Percentiles rank a stretch among this genome's conserved stretches.
These are phyloP conservation scores for Fusarium oxysporum DNA, from an alignment of 2,329 filamentous ascomycete species.

Conservation along the genomic window DNA sequence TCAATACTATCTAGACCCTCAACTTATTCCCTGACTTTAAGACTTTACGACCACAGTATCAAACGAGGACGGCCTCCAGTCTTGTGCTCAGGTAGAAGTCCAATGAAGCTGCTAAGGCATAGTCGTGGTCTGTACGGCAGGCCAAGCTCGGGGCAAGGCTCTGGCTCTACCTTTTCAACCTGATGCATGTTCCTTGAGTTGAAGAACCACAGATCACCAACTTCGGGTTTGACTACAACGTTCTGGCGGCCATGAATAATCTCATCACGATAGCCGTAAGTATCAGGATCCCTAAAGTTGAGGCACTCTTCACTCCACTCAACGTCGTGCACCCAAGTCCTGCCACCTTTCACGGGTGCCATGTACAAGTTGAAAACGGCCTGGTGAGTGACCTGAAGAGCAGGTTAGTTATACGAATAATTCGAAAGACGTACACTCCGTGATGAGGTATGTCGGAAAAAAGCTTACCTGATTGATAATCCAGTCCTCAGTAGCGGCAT, in stretches of 20 bases:
- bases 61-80: not conserved
- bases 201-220: constrained; percentile 1
- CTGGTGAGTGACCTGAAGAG: not conserved
- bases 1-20: not conserved
- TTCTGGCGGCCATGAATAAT: not conserved
- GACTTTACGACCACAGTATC: not conserved
- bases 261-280: not conserved
- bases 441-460: accelerated
- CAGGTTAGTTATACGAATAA: not conserved
- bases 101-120: not conserved
- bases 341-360: not conserved
- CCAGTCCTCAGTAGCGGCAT: not conserved
- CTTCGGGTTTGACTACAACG: not conserved
- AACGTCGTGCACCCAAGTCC: constrained; percentile 1
- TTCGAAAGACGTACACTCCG: accelerated
- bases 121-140: not conserved
- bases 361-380: not conserved
- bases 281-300: not conserved
- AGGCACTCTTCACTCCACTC: constrained; percentile 1
- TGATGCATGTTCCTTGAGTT: constrained; percentile 7
- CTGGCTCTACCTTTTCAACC: not conserved
- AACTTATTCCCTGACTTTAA: no score
- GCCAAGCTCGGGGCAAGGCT: not conserved
- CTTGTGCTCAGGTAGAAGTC: not conserved
- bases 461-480: not conserved